Evolutionary conservation across 495 filamentous ascomycete species (phyloP).

Genomic region (Oidiodendron maius): DNA sequence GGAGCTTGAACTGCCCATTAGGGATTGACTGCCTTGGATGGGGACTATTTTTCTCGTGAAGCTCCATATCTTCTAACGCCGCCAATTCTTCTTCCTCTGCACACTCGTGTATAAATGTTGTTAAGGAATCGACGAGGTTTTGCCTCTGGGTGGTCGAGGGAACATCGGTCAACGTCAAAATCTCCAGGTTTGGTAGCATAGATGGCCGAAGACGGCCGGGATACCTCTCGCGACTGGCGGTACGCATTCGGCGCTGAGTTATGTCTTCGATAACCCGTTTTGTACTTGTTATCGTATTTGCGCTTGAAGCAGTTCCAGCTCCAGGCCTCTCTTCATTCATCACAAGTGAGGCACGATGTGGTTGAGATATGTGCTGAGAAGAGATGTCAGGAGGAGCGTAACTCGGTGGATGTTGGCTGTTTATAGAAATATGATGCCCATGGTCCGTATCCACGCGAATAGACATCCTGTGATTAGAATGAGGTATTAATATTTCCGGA

Average conservation of each 20-base stretch:
- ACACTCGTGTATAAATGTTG: constrained; percentile 53
- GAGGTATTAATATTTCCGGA: not conserved
- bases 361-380: too few species aligned
- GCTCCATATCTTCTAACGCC: constrained; percentile 42
- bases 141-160: constrained; percentile 42
- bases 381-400: not conserved
- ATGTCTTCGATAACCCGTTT: constrained; percentile 10
- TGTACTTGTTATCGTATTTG: not conserved
- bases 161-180: constrained; percentile 53
- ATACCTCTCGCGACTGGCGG: constrained; percentile 16
- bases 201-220: constrained; percentile 46
- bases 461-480: not conserved
- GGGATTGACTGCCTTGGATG: constrained; percentile 35
- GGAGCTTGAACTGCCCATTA: constrained; percentile 47
- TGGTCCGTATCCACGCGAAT: not conserved
- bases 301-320: not conserved
- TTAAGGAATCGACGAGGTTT: constrained; percentile 40
- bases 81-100: constrained; percentile 53
- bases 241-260: constrained; percentile 30
- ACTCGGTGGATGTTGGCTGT: not conserved
- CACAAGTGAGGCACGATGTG: not conserved
- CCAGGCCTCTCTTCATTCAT: too few species aligned
- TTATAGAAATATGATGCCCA: not conserved
- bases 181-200: constrained; percentile 49
- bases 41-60: constrained; percentile 22